Percentiles rank a stretch among this genome's conserved stretches.
Conservation (phyloP, 805 yeast species). For the Sugiyamaella marilandica region DNA sequence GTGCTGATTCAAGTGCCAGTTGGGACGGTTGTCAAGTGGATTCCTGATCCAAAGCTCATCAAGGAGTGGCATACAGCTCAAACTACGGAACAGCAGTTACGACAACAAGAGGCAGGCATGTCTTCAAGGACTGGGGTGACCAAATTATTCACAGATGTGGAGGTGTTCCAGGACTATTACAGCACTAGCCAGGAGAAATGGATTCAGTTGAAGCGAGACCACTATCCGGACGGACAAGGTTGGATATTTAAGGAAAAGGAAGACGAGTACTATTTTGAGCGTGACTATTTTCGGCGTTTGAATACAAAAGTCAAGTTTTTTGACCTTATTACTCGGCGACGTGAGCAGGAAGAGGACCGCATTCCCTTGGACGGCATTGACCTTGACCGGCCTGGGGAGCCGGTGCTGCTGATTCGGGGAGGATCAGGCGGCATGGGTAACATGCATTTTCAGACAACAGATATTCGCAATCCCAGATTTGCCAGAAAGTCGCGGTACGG, state of each 20-base stretch:
- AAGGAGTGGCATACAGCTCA: constrained; percentile 17
- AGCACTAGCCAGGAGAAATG: constrained; percentile 8
- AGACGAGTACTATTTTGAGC: constrained; percentile 60
- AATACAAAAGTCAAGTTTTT: constrained; percentile 58
- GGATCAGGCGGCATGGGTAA: constrained; percentile 96
- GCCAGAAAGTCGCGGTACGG: constrained; percentile 75
- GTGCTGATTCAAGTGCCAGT: constrained; percentile 81
- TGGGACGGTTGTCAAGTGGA: constrained; percentile 84
- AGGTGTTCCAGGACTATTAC: constrained; percentile 14
- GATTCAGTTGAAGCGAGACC: constrained; percentile 56
- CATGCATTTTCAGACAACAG: constrained; percentile 84
- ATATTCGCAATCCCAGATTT: constrained; percentile 85
- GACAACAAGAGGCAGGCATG: constrained; percentile 11
- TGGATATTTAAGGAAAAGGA: constrained; percentile 84
- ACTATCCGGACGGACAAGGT: constrained; percentile 69
- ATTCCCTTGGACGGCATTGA: constrained; percentile 85
- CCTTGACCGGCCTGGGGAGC: constrained; percentile 53
- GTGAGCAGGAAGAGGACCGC: constrained; percentile 59
- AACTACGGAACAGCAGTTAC: constrained; percentile 15
- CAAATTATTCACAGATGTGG: constrained; percentile 18
- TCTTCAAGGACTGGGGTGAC: constrained; percentile 2
- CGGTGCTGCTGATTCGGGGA: constrained; percentile 69
- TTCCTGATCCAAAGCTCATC: constrained; percentile 55
- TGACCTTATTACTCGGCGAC: constrained; percentile 53
- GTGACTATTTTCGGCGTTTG: constrained; percentile 62